A percentile compares a stretch with the other conserved stretches of the same genome.
phyloP scores from a whole-genome alignment of 1,284 basidiomycete species.

The Thelephora terrestris region DNA sequence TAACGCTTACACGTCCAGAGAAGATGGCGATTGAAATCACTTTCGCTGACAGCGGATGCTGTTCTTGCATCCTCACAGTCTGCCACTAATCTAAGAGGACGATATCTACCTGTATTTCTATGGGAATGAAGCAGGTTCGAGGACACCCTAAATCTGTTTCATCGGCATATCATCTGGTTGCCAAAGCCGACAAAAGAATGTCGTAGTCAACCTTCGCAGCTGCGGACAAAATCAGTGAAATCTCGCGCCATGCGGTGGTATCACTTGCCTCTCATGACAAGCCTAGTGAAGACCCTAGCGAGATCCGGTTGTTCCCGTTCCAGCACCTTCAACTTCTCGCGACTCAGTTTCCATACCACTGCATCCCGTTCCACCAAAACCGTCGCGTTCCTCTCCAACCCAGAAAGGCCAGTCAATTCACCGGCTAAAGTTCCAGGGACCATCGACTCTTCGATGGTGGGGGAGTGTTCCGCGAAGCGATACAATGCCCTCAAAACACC shows the following conservation, averaged over 20 bases:
- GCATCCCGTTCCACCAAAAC: slow-evolving; percentile 72
- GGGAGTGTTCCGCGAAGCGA: slow-evolving; percentile 58
- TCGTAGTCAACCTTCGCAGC: slow-evolving; percentile 76
- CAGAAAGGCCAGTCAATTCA: slow-evolving; percentile 75
- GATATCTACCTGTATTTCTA: too few species aligned
- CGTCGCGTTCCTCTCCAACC: slow-evolving; percentile 73
- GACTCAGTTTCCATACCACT: slow-evolving; percentile 72
- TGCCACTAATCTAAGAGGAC: too few species aligned
- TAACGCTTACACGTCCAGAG: too few species aligned
- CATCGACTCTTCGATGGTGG: slow-evolving; percentile 78
- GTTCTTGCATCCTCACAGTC: too few species aligned
- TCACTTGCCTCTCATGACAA: slow-evolving; percentile 69
- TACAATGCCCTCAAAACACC: slow-evolving; percentile 80
- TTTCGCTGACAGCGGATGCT: too few species aligned
- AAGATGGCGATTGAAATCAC: too few species aligned
- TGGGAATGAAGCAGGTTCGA: too few species aligned
- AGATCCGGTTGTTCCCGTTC: slow-evolving; percentile 59
- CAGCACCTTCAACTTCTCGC: slow-evolving; percentile 43
- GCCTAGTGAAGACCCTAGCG: slow-evolving; percentile 56
- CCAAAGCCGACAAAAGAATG: slow-evolving; percentile 61
- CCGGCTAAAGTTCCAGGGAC: slow-evolving; percentile 87
- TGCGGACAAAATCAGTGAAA: slow-evolving; percentile 19
- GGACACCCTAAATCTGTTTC: too few species aligned
- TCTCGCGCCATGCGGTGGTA: not conserved
- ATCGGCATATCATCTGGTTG: slow-evolving; percentile 42